A percentile compares a stretch with the other conserved stretches of the same genome.
Evolutionary conservation across 2,329 filamentous ascomycete genomes (phyloP).

Genomic region (Zymoseptoria ardabiliae): DNA sequence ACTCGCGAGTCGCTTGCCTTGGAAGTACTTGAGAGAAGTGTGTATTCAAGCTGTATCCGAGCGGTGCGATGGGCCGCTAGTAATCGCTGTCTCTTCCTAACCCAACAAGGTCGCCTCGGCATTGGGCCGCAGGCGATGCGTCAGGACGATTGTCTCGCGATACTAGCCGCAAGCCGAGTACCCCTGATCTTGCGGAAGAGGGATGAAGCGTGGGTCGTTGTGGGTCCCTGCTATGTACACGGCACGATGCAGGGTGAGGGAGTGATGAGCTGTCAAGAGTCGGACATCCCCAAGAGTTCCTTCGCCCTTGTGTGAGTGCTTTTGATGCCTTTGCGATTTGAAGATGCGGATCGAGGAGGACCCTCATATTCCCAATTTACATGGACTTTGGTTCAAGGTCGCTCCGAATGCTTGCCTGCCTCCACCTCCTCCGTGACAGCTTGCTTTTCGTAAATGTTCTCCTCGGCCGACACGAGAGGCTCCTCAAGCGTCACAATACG

Average conservation of each 20-base stretch:
- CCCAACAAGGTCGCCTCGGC: too few species aligned
- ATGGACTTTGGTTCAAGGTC: neutral
- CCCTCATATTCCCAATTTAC: neutral
- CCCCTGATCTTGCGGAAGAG: neutral
- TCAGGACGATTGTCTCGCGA: too few species aligned
- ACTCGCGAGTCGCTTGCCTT: too few species aligned
- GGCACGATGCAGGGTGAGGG: neutral
- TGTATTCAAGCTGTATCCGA: too few species aligned
- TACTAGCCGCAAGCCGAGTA: neutral
- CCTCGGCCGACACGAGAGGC: slow-evolving; percentile 17
- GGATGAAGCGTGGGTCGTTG: neutral
- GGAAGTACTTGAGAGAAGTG: too few species aligned
- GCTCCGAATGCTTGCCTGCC: neutral
- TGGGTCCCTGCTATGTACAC: neutral
- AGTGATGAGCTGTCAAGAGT: neutral
- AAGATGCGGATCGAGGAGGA: neutral
- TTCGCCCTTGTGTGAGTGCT: neutral
- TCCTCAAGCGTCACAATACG: slow-evolving; percentile 26
- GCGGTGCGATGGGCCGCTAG: too few species aligned
- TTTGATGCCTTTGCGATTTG: neutral
- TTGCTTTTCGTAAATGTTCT: slow-evolving; percentile 18
- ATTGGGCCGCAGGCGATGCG: too few species aligned
- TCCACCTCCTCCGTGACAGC: slow-evolving; percentile 2
- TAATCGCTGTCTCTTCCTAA: too few species aligned
- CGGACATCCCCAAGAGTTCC: neutral